These are phyloP conservation scores for Aspergillus sclerotioniger DNA, from an alignment of 495 filamentous ascomycete genomes.

Conservation along the genomic window DNA sequence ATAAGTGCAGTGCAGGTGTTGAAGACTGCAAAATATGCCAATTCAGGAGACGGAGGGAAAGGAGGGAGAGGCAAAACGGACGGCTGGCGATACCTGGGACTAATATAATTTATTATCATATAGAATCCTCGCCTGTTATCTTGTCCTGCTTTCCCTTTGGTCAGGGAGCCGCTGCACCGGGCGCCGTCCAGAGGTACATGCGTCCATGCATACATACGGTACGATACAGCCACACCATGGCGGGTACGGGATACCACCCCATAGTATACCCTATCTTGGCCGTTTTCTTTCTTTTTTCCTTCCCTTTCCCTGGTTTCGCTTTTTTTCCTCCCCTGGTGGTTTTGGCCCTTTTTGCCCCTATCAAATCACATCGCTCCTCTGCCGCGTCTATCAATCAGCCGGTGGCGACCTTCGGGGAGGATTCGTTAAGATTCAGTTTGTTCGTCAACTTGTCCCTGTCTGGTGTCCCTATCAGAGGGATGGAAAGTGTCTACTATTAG, in stretches of 20 bases:
- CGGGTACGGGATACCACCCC: slow-evolving; percentile 13
- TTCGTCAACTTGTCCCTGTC: slow-evolving; percentile 13
- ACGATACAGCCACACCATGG: slow-evolving; percentile 15
- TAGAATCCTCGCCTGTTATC: slow-evolving; percentile 16
- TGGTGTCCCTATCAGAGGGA: slow-evolving; percentile 18
- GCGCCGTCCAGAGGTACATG: slow-evolving; percentile 15
- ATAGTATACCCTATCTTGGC: neutral
- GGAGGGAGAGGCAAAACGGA: slow-evolving; percentile 9
- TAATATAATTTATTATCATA: slow-evolving; percentile 28
- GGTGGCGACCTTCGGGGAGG: slow-evolving; percentile 16
- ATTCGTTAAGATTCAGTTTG: slow-evolving; percentile 13
- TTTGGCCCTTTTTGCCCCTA: neutral
- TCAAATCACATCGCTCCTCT: neutral
- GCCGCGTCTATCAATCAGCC: neutral
- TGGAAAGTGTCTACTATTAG: neutral
- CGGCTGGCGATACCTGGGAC: slow-evolving; percentile 28
- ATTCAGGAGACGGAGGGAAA: slow-evolving; percentile 3
- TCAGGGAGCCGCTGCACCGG: slow-evolving; percentile 20
- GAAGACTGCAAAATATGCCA: neutral
- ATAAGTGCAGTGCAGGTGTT: neutral
- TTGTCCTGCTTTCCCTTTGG: slow-evolving; percentile 17
- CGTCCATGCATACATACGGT: slow-evolving; percentile 14
- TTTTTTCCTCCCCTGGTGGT: neutral
- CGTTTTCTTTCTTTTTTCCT: neutral
- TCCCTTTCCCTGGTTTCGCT: neutral